Evolutionary conservation across 2,329 filamentous ascomycete species (phyloP), one percentile per base, ranked within the genome.

Genomic region (Aspergillus quadrilineatus): DNA sequence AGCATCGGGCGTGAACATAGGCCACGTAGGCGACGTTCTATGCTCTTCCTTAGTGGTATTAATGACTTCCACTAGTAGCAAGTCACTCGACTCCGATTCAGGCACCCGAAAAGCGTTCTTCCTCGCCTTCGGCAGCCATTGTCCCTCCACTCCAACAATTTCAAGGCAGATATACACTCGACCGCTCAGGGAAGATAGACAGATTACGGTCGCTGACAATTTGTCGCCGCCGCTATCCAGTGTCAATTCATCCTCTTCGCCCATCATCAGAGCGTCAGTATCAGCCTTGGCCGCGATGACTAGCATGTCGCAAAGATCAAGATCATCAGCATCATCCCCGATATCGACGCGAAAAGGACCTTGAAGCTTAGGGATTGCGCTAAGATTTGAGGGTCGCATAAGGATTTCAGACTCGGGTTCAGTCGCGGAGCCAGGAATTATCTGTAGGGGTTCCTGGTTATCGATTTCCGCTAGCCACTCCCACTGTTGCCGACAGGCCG

Each of bases 101-200:
- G 76, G 75, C 10, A 73, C 70, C 28, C 67, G 70, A 63, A 79
- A 79, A 1, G 71, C 66, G 50, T 73, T 74, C 49, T 70, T 74
- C 50, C 66, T 73, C 15, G 69, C 69, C 52, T 73, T 76, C 1
- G 85, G 84, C 6, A 87, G 77, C 85, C 85, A 88, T 63, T 84
- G 81, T 6, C 82, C 85, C 62, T 85, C 79, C 2, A 88, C 79
- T 0, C 84, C 85, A 50, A 86, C 81, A 32, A 86, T 68, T 61
- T 87, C 83, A 29, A 88, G 75, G 59, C 81, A 86, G 32, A 86
- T 69, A 60, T 85, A 82, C 6, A 87, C 75, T 53, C 82, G 77
- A 44, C 80, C 80, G 22, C 76, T 78, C 34, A 77, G 79, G 3
- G 82, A 85, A 14, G 82, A 76, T 8, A 88, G 68, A 64, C 82